phyloP scores from a whole-genome alignment of 140 eudicot species.

The Senecio squalidus region DNA sequence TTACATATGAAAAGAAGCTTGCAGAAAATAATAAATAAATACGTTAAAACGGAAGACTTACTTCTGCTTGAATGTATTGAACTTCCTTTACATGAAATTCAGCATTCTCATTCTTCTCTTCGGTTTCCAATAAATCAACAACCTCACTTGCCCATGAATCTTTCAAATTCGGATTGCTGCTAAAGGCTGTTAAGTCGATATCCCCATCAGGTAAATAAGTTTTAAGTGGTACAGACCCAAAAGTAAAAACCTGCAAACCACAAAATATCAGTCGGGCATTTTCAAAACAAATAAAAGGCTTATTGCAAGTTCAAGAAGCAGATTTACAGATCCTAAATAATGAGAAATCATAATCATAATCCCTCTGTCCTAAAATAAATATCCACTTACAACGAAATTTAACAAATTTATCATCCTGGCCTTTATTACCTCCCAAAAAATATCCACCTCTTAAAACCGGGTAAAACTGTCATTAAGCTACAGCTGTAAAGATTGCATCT shows the following conservation, averaged over 20 bases:
- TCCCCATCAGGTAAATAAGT: slow-evolving; percentile 98
- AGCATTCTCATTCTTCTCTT: slow-evolving; percentile 85
- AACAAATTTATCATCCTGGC: too few relatives aligned
- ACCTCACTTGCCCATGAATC: slow-evolving; percentile 92
- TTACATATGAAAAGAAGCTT: neutral
- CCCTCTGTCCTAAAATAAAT: too few relatives aligned
- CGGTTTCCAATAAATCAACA: slow-evolving; percentile 67
- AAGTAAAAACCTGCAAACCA: slow-evolving; percentile 64
- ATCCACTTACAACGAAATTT: too few relatives aligned
- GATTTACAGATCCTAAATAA: too few relatives aligned
- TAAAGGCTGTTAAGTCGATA: slow-evolving; percentile 84
- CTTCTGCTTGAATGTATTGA: slow-evolving; percentile 98
- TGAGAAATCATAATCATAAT: too few relatives aligned
- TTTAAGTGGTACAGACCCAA: slow-evolving; percentile 96
- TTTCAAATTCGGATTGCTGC: slow-evolving; percentile 54
- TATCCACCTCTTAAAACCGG: too few relatives aligned
- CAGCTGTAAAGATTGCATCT: too few relatives aligned
- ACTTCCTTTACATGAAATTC: slow-evolving; percentile 93
- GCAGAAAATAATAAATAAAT: neutral
- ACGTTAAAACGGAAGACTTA: too few relatives aligned
- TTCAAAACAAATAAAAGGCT: neutral
- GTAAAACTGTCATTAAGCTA: too few relatives aligned
- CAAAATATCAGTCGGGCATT: neutral
- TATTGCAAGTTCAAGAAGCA: neutral
- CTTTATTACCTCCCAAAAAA: too few relatives aligned